Evolutionary conservation across 1,284 basidiomycete genomes (phyloP).

Genomic region (Xanthoconium separans): DNA sequence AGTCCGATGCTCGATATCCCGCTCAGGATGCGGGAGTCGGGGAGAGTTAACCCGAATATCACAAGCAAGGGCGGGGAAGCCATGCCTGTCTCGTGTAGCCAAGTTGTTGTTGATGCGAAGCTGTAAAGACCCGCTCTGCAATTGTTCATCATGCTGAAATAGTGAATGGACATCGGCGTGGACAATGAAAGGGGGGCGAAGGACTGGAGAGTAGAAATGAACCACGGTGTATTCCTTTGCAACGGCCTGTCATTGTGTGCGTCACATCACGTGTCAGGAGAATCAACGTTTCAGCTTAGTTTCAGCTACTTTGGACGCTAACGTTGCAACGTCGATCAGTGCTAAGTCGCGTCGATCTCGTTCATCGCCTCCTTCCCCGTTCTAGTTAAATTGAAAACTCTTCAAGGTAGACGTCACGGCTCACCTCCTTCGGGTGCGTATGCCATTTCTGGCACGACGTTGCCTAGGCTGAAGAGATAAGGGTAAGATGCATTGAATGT

Average conservation of each 20-base stretch:
- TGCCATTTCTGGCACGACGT: neutral
- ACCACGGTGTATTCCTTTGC: conserved; percentile 8
- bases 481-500: neutral
- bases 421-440: neutral
- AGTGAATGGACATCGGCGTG: conserved; percentile 4
- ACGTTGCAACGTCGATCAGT: too few relatives aligned
- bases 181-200: neutral
- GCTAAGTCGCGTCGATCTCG: too few relatives aligned
- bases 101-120: conserved; percentile 19
- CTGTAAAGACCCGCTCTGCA: conserved; percentile 29
- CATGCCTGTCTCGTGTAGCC: conserved; percentile 23
- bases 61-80: conserved; percentile 31
- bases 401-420: neutral
- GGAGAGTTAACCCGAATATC: conserved; percentile 25
- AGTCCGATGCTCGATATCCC: conserved; percentile 28
- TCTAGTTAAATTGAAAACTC: too few relatives aligned
- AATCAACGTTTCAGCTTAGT: conserved; percentile 8
- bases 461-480: neutral
- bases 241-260: neutral
- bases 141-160: conserved; percentile 17
- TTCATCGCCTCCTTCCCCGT: too few relatives aligned
- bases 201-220: neutral
- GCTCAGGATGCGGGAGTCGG: conserved; percentile 28
- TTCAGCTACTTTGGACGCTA: too few relatives aligned
- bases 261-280: conserved; percentile 27